Percentiles rank a stretch among this genome's conserved stretches.
Evolutionary conservation across 202 grass and related monocot species (phyloP).

Genomic region (Panicum virgatum): DNA sequence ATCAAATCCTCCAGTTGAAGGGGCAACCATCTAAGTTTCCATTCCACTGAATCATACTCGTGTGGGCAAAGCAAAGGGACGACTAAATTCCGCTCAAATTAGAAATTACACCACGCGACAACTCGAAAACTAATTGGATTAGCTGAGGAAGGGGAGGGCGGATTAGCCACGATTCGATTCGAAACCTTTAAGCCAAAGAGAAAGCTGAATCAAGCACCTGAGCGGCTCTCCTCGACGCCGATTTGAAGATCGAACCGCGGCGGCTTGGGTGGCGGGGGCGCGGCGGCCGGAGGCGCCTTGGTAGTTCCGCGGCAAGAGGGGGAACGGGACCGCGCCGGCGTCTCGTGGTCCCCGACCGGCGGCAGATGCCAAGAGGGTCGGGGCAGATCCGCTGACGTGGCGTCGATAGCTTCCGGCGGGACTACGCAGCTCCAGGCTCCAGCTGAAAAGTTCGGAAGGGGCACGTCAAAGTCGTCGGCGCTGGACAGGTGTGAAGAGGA

Average conservation of each 20-base stretch:
- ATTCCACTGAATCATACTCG: neutral
- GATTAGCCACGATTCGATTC: neutral
- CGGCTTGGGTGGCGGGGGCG: no score
- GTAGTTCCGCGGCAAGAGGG: neutral
- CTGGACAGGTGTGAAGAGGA: neutral
- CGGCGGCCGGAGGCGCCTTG: neutral
- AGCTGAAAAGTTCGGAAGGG: neutral
- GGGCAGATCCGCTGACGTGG: constrained; percentile 23
- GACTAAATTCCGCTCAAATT: neutral
- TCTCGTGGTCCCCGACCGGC: neutral
- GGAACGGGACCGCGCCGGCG: neutral
- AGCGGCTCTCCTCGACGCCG: neutral
- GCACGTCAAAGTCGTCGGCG: constrained; percentile 11
- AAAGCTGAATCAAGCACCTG: constrained; percentile 26
- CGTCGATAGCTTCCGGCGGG: neutral
- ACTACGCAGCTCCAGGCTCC: neutral
- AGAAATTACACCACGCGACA: neutral
- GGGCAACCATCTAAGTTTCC: neutral
- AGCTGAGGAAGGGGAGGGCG: neutral
- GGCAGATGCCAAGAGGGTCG: neutral
- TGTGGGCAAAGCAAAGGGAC: neutral
- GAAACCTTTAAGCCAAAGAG: neutral
- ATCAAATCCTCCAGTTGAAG: neutral
- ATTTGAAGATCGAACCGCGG: neutral
- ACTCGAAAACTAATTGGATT: neutral